Conservation (phyloP, 257 asterid genomes). For the Verbena officinalis region DNA sequence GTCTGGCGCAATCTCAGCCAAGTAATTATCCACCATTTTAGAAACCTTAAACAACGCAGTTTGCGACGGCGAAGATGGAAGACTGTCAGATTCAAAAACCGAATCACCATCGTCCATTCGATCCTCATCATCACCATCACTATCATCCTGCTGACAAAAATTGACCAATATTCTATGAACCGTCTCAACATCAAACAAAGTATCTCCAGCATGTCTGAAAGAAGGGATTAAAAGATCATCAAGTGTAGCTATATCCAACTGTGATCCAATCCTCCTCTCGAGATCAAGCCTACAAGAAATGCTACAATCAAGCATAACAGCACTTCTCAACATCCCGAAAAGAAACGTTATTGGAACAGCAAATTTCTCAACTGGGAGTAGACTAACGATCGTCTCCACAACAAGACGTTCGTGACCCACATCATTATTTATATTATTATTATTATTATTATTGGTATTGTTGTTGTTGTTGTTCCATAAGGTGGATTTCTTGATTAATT, state of each 20-base stretch:
- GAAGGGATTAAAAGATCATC: slow-evolving; percentile 94
- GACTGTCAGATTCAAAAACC: slow-evolving; percentile 63
- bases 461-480: slow-evolving; percentile 59
- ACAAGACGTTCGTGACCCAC: slow-evolving; percentile 63
- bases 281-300: slow-evolving; percentile 77
- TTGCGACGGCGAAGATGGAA: slow-evolving; percentile 76
- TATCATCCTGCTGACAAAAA: slow-evolving; percentile 81
- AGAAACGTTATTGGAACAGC: slow-evolving; percentile 80
- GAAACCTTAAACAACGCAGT: slow-evolving; percentile 77
- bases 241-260: slow-evolving; percentile 75
- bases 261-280: slow-evolving; percentile 84
- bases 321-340: slow-evolving; percentile 77
- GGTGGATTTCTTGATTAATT: slow-evolving; percentile 65
- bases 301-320: slow-evolving; percentile 78
- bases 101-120: slow-evolving; percentile 37
- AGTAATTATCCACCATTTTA: slow-evolving; percentile 75
- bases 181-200: slow-evolving; percentile 84
- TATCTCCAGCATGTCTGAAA: slow-evolving; percentile 73
- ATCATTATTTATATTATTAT: slow-evolving; percentile 32
- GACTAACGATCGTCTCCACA: slow-evolving; percentile 80
- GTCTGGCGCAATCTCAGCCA: slow-evolving; percentile 95
- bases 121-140: slow-evolving; percentile 82
- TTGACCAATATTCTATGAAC: slow-evolving; percentile 77
- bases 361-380: slow-evolving; percentile 84
- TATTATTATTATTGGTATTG: slow-evolving; percentile 30